Base-by-base conservation (phyloP, 129 eudicot species). In the Smallanthus sonchifolius region DNA sequence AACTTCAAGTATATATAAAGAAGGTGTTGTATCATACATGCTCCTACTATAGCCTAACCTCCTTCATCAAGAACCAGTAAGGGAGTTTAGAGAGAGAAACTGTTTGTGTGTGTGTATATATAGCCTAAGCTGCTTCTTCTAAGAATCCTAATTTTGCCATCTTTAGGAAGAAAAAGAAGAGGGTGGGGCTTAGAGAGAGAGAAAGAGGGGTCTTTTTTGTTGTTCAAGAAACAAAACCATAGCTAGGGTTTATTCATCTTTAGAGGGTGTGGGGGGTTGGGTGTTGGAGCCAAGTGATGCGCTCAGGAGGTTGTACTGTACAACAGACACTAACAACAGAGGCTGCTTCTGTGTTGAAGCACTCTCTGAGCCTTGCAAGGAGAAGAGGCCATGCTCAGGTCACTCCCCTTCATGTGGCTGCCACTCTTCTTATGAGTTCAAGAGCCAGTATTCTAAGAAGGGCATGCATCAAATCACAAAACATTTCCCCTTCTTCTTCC, bases 361-460 rank as follows among this genome's bases (percentile, higher is more conserved):
- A 86, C 65, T 91, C 98, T 76, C 96, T 94, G 16, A 81, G 78
- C 84, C 83, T 94, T 24, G 97, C 98, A 13, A 78, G 92, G 68
- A 80, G 98, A 73, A 84, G 98, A 8, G 98, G 97, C 89, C 98
- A 94, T 75, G 93, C 98, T 24, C 98, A 94, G 79, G 88, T 94
- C 80, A 94, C 98, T 51, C 98, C 98, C 0, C 96, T 94, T 62
- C 98, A 94, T 81, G 98, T 94, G 75, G 97, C 98, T 66, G 86
- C 96, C 59, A 86, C 90, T 67, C 81, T 94, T 67, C 86, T 94
- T 0, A 81, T 81, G 69, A 75, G 77, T 59, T 82, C 97, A 35
- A 72, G 85, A 61, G 75, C 90, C 42, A 78, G 83, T 65, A 85
- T 87, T 13, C 76, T 93, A 51, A 81, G 87, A 71, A 78, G 93